These are phyloP conservation scores for Cunninghamia lanceolata DNA, from an alignment of 75 land plant genomes.

Conservation along the genomic window DNA sequence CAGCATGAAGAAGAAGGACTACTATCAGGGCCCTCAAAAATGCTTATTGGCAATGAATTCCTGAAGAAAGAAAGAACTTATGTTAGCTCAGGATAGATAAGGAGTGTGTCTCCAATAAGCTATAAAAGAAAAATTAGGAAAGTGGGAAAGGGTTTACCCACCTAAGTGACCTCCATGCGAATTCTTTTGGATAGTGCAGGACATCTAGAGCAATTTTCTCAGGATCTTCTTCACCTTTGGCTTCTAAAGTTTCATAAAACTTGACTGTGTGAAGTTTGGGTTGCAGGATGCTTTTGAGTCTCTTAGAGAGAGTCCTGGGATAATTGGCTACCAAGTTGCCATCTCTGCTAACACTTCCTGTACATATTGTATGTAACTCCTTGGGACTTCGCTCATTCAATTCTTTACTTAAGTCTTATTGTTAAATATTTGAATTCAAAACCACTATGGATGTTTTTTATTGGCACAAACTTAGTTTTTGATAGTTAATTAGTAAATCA, in stretches of 20 bases:
- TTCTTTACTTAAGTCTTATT: too few species aligned
- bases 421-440: too few species aligned
- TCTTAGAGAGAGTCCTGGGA: not conserved
- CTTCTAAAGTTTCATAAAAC: not conserved
- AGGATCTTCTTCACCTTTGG: not conserved
- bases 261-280: not conserved
- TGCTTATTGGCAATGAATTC: not conserved
- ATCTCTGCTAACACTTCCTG: not conserved
- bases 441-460: too few species aligned
- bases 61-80: not conserved
- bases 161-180: not conserved
- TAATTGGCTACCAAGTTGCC: not conserved
- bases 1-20: conserved; percentile 4
- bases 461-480: too few species aligned
- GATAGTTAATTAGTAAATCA: too few species aligned
- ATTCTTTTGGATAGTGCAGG: not conserved
- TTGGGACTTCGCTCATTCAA: too few species aligned
- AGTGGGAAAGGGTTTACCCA: not conserved
- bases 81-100: not conserved
- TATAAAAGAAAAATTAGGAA: not conserved
- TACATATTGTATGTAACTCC: too few species aligned
- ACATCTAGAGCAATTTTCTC: not conserved
- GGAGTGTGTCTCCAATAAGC: not conserved
- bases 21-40: conserved; percentile 2
- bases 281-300: not conserved